Evolutionary conservation across 148 eudicot genomes (phyloP).

Genomic region (Amaranthus hypochondriacus): DNA sequence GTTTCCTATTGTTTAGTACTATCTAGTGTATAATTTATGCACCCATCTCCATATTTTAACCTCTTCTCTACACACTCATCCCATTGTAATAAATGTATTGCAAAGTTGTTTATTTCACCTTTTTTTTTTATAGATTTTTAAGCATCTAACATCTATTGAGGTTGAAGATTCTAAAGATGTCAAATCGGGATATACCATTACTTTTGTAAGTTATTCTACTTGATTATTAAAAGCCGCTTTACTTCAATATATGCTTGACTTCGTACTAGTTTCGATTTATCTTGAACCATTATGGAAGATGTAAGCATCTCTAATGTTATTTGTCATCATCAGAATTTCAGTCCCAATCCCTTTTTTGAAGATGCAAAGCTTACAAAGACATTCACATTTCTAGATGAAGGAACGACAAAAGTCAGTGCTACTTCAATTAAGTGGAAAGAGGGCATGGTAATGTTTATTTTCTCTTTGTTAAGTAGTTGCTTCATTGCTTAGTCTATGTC

Average conservation of each 20-base stretch:
- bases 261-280: background rate
- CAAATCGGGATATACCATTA: constrained; percentile 85
- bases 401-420: constrained; percentile 71
- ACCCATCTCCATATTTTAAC: too few species aligned
- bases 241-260: background rate
- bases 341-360: constrained; percentile 81
- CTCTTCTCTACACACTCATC: too few species aligned
- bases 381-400: constrained; percentile 85
- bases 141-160: constrained; percentile 74
- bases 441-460: constrained; percentile 59
- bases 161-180: constrained; percentile 91
- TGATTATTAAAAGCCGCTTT: background rate
- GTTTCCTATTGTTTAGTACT: too few species aligned
- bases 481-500: background rate
- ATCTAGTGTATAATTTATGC: too few species aligned
- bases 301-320: background rate
- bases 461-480: background rate
- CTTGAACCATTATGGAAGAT: background rate
- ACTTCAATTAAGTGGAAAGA: constrained; percentile 93
- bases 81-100: too few species aligned
- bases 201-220: constrained; percentile 59
- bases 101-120: background rate
- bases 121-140: constrained; percentile 55
- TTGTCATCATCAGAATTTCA: constrained; percentile 52
- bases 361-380: constrained; percentile 75